Percentiles rank a stretch among this genome's conserved stretches.
These are phyloP conservation scores for Endoconidiophora polonica DNA, from an alignment of 2,329 filamentous ascomycete genomes.

Conservation along the genomic window DNA sequence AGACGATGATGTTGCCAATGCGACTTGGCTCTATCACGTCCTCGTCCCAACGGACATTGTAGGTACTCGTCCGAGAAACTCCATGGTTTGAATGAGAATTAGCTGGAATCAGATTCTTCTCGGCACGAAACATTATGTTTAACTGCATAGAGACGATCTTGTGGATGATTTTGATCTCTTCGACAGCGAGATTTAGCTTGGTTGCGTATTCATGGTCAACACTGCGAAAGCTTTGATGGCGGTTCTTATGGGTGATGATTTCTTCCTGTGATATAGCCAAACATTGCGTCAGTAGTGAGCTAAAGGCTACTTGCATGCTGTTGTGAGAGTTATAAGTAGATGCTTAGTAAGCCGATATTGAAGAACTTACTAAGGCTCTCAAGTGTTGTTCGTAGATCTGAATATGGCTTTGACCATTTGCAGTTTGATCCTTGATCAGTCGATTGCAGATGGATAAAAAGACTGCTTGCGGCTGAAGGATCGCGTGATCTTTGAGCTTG, in stretches of 20 bases:
- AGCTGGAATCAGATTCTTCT: neutral
- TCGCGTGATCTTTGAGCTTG: neutral
- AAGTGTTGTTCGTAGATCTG: slow-evolving; percentile 1
- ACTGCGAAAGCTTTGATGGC: neutral
- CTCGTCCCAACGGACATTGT: neutral
- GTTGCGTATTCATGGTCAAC: neutral
- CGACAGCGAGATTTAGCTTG: neutral
- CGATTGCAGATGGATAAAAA: neutral
- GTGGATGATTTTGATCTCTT: neutral
- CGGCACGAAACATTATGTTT: neutral
- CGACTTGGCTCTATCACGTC: neutral
- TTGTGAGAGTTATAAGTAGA: neutral
- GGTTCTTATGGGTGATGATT: neutral
- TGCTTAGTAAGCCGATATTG: neutral
- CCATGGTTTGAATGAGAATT: neutral
- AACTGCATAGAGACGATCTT: neutral
- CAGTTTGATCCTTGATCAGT: neutral
- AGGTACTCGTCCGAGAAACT: no score
- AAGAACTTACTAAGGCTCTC: neutral
- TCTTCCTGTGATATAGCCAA: neutral
- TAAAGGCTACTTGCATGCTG: no score
- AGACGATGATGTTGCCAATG: neutral
- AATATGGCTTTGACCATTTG: neutral
- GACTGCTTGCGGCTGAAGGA: neutral
- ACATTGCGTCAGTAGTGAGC: no score